Evolutionary conservation across 768 basidiomycete genomes (phyloP), one percentile per base, ranked within the genome.

Genomic region (Pulveroboletus ravenelii): DNA sequence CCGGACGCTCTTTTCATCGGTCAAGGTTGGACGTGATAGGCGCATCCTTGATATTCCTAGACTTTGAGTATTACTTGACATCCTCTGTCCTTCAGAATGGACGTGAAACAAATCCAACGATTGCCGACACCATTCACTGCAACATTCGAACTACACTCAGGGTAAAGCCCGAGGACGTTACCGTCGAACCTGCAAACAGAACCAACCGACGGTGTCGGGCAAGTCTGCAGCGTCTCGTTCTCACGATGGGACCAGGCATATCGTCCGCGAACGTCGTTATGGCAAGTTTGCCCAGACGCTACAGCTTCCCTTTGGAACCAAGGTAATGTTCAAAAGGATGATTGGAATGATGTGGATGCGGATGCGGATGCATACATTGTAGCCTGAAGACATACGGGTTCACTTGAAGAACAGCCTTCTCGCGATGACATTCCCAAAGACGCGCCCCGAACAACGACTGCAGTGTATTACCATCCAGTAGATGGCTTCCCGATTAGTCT

Each of bases 141-240:
- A 15, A 74, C 72, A 4, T 78, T 82, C 55, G 79, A 80, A 58
- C 62, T 79, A 6, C 79, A 75, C 79, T 10, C 57, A 27, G 25
- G 3, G 25, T 81, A 45, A 74, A 71, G 52, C 75, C 76, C 53
- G 73, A 75, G 45, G 70, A 77, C 36, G 72, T 81, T 45, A 62
- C 63, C 31, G 72, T 82, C 43, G 74, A 78, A 1, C 60, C 60
- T 67, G 72, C 43, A 5, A 27, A 27, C 70, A 75, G 45, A 66
- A 71, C 44, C 70, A 69, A 27, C 64, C 81, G 48, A 75, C 65
- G 63, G 4, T 82, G 17, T 73, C 75, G 0, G 79, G 76, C n/a
- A 74, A 80, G 62, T 67, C 59, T 45, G 66, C 65, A 12, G 43
- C 58, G 1, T 66, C 72, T 5, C 17, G 51, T 0, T 66, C 74